phyloP scores from a whole-genome alignment of 805 yeast species.

The Wickerhamomyces rabaulensis region DNA sequence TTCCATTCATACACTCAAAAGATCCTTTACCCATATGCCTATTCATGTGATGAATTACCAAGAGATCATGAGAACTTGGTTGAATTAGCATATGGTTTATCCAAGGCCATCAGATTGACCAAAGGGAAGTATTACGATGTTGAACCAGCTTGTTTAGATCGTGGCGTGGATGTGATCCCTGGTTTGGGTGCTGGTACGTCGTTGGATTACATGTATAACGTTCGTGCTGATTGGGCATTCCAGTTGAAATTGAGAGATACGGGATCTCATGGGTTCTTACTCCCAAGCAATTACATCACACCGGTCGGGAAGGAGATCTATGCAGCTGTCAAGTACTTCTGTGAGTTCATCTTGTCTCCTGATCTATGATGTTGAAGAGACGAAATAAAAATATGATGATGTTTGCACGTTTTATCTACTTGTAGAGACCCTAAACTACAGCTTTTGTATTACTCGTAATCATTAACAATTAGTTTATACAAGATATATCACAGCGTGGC shows the following conservation, averaged over 20 bases:
- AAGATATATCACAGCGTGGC: too few relatives aligned
- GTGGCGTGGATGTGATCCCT: constrained; percentile 68
- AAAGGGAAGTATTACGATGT: constrained; percentile 67
- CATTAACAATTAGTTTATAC: too few relatives aligned
- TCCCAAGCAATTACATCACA: constrained; percentile 61
- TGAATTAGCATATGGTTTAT: constrained; percentile 76
- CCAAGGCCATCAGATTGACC: constrained; percentile 62
- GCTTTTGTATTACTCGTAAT: too few relatives aligned
- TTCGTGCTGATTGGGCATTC: constrained; percentile 78
- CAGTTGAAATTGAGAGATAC: constrained; percentile 78
- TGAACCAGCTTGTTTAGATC: constrained; percentile 72
- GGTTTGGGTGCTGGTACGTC: constrained; percentile 77
- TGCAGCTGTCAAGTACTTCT: constrained; percentile 63
- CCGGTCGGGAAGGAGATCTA: constrained; percentile 78
- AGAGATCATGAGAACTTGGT: constrained; percentile 76
- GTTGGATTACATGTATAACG: constrained; percentile 79
- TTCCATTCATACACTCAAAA: constrained; percentile 85
- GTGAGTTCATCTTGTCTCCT: constrained; percentile 41
- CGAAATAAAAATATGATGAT: too few relatives aligned
- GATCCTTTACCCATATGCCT: constrained; percentile 77
- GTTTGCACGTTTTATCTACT: too few relatives aligned
- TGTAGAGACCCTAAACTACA: too few relatives aligned
- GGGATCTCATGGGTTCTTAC: constrained; percentile 76
- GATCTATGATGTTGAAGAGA: constrained; percentile 28
- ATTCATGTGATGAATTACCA: constrained; percentile 66